These are phyloP conservation scores for Paecilomyces formosus DNA, from an alignment of 2,329 filamentous ascomycete species.

Conservation along the genomic window DNA sequence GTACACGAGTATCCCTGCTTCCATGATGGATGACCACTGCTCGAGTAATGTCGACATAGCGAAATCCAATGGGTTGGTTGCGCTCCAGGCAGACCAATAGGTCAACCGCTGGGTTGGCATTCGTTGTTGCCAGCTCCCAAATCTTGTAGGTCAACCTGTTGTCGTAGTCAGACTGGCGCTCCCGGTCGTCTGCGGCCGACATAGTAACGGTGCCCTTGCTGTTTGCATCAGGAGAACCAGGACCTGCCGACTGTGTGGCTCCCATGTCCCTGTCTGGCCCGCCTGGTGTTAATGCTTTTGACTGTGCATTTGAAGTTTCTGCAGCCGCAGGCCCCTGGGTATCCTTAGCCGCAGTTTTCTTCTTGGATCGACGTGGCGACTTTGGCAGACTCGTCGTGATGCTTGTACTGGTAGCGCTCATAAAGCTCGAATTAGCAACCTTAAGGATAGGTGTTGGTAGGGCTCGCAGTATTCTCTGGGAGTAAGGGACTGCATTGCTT, in stretches of 20 bases:
- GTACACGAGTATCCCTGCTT: conserved; percentile 80
- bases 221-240: not conserved
- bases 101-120: conserved; percentile 90
- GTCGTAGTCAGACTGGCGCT: conserved; percentile 56
- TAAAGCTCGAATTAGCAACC: conserved; percentile 91
- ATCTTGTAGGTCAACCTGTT: conserved; percentile 82
- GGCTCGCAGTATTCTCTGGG: conserved; percentile 82
- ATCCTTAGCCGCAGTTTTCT: conserved; percentile 42
- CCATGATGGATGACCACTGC: conserved; percentile 93
- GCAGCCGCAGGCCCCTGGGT: conserved; percentile 43
- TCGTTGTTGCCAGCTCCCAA: conserved; percentile 85
- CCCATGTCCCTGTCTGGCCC: not conserved
- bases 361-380: conserved; percentile 52
- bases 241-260: not conserved
- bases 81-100: conserved; percentile 87
- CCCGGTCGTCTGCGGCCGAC: conserved; percentile 18
- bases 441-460: conserved; percentile 86
- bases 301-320: conserved; percentile 1
- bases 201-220: not conserved
- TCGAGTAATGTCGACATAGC: conserved; percentile 91
- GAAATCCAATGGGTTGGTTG: conserved; percentile 84
- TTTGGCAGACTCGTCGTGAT: conserved; percentile 72
- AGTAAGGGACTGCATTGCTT: conserved; percentile 78
- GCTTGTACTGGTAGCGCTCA: conserved; percentile 82
- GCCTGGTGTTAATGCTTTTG: not conserved